phyloP scores from a whole-genome alignment of 1,284 basidiomycete genomes.

The Meira miltonrushii region DNA sequence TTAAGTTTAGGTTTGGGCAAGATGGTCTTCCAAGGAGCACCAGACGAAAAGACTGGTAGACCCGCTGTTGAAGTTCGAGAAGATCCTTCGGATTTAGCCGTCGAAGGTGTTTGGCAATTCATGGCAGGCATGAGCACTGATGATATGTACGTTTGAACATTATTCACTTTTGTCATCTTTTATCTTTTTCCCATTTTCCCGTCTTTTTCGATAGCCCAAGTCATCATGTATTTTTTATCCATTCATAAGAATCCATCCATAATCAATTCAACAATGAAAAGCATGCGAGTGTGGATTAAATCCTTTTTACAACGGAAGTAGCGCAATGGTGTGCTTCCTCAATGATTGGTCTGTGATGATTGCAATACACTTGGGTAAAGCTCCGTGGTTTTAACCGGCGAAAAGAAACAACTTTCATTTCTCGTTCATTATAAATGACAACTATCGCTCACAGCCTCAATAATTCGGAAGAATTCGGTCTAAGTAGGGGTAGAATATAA shows the following conservation, averaged over 20 bases:
- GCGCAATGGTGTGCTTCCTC: no score
- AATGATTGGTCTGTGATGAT: no score
- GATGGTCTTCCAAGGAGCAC: constrained; percentile 42
- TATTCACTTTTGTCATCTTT: background rate
- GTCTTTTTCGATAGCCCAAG: no score
- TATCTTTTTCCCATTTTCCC: background rate
- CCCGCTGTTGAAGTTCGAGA: constrained; percentile 37
- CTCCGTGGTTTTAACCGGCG: no score
- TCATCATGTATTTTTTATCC: background rate
- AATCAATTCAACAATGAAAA: background rate
- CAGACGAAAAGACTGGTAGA: constrained; percentile 20
- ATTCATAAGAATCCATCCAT: background rate
- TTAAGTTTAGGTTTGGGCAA: constrained; percentile 41
- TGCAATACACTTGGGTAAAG: no score
- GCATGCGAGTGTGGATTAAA: background rate
- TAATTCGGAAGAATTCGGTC: no score
- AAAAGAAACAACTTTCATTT: no score
- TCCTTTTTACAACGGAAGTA: no score
- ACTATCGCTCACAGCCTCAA: no score
- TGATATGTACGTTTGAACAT: constrained; percentile 35
- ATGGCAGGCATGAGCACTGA: constrained; percentile 41
- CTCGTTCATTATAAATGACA: no score
- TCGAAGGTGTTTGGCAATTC: constrained; percentile 43
- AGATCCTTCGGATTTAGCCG: constrained; percentile 42
- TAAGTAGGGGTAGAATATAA: no score